Evolutionary conservation across 306 rosid genomes (phyloP), one percentile per base, ranked within the genome.

Genomic region (Gastrolobium villosum): DNA sequence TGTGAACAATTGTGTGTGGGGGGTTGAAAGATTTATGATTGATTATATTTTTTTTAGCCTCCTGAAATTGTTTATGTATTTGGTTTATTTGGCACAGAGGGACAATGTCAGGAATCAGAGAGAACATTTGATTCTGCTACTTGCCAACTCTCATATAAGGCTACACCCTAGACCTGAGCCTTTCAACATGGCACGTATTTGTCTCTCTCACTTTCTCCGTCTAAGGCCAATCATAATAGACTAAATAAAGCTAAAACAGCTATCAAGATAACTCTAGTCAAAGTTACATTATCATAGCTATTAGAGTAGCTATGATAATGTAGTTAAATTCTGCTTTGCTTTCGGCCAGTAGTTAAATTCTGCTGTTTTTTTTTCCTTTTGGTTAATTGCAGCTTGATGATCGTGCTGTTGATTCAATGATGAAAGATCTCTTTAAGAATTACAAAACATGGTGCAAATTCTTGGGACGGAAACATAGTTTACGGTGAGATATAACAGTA

Each of bases 61-160:
- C 57, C 39, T 65, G 10, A 73, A 79, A 44, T 73, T 69, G 65
- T 69, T 74, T 56, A 80, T 64, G 72, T 44, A 35, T 75, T 52
- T 84, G 75, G 46, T 85, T 72, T 78, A 48, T 76, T 82, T 90
- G 82, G 70, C 76, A 32, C 90, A 95, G 98, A 92, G 87, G 79
- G 99, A 95, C 88, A 95, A 69, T 7, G 98, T 95, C 82, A 85
- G 94, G 90, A 95, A 95, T 81, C 97, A 95, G 87, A 89, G 97
- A 82, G 99, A 95, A 85, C 91, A 95, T 90, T 83, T 95, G 83
- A 89, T 91, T 83, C 84, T 91, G 84, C 97, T 95, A 54, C 97
- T 95, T 44, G 97, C 99, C 9, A 88, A 91, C 84, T 65, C 84
- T 67, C 99, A 95, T 79, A 91, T 86, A 81, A 87, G 98, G 89